A percentile compares a stretch with the other conserved stretches of the same genome.
Evolutionary conservation across 2,329 filamentous ascomycete genomes (phyloP).

Genomic region (Claviceps citrina): DNA sequence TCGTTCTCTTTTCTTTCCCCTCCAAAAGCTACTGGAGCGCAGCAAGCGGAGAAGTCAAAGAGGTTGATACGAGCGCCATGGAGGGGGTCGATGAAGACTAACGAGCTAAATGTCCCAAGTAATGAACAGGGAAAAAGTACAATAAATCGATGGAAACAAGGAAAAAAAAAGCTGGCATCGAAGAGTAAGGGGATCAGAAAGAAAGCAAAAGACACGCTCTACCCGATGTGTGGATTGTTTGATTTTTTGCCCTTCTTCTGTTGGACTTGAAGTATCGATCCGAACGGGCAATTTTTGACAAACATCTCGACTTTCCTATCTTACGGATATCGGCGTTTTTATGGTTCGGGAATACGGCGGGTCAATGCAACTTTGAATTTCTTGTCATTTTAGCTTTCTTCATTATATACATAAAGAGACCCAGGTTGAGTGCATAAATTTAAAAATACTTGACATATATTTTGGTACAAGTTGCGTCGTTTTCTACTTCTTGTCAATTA

Average conservation of each 20-base stretch:
- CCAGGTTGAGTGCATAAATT: constrained; percentile 11
- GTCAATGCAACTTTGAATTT: constrained; percentile 14
- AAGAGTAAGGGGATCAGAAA: constrained; percentile 1
- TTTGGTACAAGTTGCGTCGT: neutral
- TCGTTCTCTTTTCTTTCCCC: neutral
- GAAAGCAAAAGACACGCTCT: neutral
- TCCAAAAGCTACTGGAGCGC: constrained; percentile 43
- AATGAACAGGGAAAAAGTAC: neutral
- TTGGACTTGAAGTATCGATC: neutral
- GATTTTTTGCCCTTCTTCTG: too few relatives aligned
- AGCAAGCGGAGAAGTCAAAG: constrained; percentile 42
- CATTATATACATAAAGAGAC: constrained; percentile 4
- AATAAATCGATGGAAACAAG: neutral
- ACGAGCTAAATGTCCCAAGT: constrained; percentile 2
- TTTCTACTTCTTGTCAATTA: neutral
- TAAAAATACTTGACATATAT: constrained; percentile 5
- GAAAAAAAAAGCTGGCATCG: constrained; percentile 4
- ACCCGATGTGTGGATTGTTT: constrained; percentile 6
- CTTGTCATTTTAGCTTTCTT: neutral
- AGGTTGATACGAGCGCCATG: constrained; percentile 28
- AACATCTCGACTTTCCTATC: constrained; percentile 7
- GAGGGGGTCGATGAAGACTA: constrained; percentile 19
- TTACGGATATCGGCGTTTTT: constrained; percentile 22
- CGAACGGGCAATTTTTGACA: neutral
- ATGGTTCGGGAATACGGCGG: constrained; percentile 17